Base-by-base conservation (phyloP, 108 stramenopile genomes). In the Cyclostephanos invisitatus region DNA sequence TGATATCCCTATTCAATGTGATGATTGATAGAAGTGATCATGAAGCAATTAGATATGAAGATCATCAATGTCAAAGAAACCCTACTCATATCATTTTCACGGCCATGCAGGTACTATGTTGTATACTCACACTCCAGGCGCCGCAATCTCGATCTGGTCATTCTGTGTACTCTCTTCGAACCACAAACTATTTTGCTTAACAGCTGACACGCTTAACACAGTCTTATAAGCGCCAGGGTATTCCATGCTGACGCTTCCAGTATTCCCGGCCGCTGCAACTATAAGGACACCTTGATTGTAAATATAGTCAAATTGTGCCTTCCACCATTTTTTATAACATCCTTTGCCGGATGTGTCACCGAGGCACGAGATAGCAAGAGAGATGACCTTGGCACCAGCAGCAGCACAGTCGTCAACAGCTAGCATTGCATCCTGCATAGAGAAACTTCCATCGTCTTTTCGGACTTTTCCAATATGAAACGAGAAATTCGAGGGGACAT, bases 191-290 rank as follows among this genome's bases (percentile, higher is more conserved):
- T 7, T 56, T 40, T 67, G 20, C 7, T 53, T 63, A 4, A 79
- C 72, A 15, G 83, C 84, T 3, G 74, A 75, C 40, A 91, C 86
- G 42, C 73, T 74, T 35, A 91, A 81, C n/a, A 88, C 86, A 6
- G 40, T 36, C 2, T 36, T 40, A 49, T 84, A 78, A 0, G 76
- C 70, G 47, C 86, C 85, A 21, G 90, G 90, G 64, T 81, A 87
- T 35, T 65, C 37, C 32, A 21, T 11, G 5, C 57, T 56, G 1
- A 7, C 9, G 7, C 40, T 11, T 40, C 79, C 85, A 54, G 24
- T 65, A 73, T 91, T 91, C 8, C 90, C 90, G 9, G 87, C 85
- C 1, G 90, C 86, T 42, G 78, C 90, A 74, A 88, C 60, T 12
- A 85, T 40, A 3, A 83, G 44, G n/a, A 90, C 83, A 11, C 86